Evolutionary conservation across 805 yeast species (phyloP).

Genomic region (Candida dendrica): DNA sequence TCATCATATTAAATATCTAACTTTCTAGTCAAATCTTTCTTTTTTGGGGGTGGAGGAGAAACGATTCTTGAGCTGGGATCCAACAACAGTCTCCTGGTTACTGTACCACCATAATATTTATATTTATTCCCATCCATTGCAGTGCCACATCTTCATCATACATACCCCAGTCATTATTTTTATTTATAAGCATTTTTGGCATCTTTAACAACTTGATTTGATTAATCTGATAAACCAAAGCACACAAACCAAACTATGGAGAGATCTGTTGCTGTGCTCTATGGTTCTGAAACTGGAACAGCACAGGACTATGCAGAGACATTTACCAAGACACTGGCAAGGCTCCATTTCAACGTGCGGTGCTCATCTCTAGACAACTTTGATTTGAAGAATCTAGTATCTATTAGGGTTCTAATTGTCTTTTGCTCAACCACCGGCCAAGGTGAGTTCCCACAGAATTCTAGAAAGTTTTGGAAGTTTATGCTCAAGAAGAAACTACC

Average conservation of each 20-base stretch:
- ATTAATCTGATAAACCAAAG: too few relatives aligned
- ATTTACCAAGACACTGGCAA: conserved; percentile 47
- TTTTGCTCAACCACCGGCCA: conserved; percentile 92
- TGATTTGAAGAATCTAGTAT: conserved; percentile 45
- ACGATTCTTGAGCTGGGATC: too few relatives aligned
- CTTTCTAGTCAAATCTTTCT: too few relatives aligned
- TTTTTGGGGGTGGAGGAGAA: too few relatives aligned
- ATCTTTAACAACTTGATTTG: too few relatives aligned
- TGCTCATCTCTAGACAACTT: conserved; percentile 54
- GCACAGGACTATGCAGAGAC: conserved; percentile 77
- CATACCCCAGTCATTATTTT: too few relatives aligned
- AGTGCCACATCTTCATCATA: too few relatives aligned
- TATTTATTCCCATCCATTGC: too few relatives aligned
- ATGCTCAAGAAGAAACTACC: conserved; percentile 63
- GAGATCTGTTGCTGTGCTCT: conserved; percentile 51
- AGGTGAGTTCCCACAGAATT: conserved; percentile 84
- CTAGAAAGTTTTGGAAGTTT: conserved; percentile 66
- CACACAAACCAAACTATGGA: conserved; percentile 4
- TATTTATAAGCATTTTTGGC: too few relatives aligned
- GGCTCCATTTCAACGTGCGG: conserved; percentile 41
- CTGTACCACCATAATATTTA: too few relatives aligned
- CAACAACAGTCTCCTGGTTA: too few relatives aligned
- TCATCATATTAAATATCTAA: too few relatives aligned
- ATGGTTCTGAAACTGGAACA: conserved; percentile 92
- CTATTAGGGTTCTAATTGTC: conserved; percentile 41